Evolutionary conservation across 2,329 filamentous ascomycete genomes (phyloP).

Genomic region (Talaromyces sp.): DNA sequence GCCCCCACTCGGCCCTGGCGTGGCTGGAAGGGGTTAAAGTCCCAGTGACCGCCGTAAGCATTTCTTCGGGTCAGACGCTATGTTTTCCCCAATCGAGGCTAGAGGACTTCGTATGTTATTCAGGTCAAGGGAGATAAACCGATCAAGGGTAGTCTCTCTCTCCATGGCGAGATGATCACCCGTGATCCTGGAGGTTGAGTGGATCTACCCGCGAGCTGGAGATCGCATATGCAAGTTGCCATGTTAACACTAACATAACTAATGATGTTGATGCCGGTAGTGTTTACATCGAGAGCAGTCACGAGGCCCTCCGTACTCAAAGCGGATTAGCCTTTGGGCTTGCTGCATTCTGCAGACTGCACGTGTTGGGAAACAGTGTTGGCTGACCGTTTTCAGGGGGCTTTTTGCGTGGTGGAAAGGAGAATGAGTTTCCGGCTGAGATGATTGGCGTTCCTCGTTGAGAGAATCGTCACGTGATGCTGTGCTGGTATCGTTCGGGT

Average conservation of each 20-base stretch:
- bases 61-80: neutral
- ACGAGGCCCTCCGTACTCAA: neutral
- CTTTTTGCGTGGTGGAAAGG: neutral
- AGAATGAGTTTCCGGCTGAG: neutral
- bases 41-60: conserved; percentile 4
- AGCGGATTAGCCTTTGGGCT: neutral
- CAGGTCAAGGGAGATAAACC: neutral
- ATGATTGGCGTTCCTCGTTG: no score
- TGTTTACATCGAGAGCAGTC: no score
- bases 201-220: conserved; percentile 10
- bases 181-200: conserved; percentile 8
- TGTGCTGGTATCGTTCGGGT: neutral
- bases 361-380: neutral
- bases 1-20: conserved; percentile 18
- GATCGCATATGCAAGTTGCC: conserved; percentile 8
- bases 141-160: neutral
- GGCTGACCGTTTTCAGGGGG: neutral
- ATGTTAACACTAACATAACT: neutral
- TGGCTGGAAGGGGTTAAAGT: conserved; percentile 1
- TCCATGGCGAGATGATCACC: conserved; percentile 8
- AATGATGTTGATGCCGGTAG: neutral
- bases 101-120: neutral
- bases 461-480: neutral
- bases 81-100: neutral
- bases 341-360: neutral